Conservation (phyloP, 1,139 yeast genomes). For the Lodderomyces parapsilosis region DNA sequence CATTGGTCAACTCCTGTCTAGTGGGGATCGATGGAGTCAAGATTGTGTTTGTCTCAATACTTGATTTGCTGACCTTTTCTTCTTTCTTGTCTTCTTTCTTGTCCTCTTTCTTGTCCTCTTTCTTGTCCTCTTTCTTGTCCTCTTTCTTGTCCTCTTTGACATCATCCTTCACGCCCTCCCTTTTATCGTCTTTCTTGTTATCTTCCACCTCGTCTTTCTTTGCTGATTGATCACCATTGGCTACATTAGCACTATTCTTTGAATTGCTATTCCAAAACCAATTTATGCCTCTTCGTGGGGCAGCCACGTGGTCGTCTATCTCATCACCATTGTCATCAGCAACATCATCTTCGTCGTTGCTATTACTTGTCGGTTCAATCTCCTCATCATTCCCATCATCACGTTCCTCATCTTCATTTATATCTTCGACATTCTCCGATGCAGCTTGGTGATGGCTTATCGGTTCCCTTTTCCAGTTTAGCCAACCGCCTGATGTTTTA, state of each 20-base stretch:
- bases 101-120: background rate
- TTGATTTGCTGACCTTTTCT: slow-evolving; percentile 9
- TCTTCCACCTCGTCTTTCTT: slow-evolving; percentile 4
- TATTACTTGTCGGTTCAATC: slow-evolving; percentile 25
- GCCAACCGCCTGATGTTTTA: slow-evolving; percentile 23
- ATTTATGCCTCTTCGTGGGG: slow-evolving; percentile 28
- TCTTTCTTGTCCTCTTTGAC: background rate
- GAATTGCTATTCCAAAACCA: slow-evolving; percentile 40
- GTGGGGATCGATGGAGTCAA: slow-evolving; percentile 32
- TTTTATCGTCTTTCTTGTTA: slow-evolving; percentile 1
- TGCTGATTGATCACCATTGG: slow-evolving; percentile 1
- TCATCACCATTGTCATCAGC: slow-evolving; percentile 33
- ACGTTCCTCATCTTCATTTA: slow-evolving; percentile 23
- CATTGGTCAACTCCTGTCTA: slow-evolving; percentile 14
- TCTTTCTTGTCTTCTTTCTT: slow-evolving; percentile 10
- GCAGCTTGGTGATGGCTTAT: slow-evolving; percentile 13
- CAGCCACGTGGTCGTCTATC: slow-evolving; percentile 31
- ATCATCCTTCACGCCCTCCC: slow-evolving; percentile 5
- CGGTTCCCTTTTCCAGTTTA: slow-evolving; percentile 16
- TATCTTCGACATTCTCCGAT: slow-evolving; percentile 17
- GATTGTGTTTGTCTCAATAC: slow-evolving; percentile 36
- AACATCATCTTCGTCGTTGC: slow-evolving; percentile 23
- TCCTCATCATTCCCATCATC: slow-evolving; percentile 29
- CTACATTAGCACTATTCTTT: slow-evolving; percentile 5
- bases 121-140: background rate